Evolutionary conservation across 164 flowering plant genomes (phyloP).

Genomic region (Liquidambar formosana): DNA sequence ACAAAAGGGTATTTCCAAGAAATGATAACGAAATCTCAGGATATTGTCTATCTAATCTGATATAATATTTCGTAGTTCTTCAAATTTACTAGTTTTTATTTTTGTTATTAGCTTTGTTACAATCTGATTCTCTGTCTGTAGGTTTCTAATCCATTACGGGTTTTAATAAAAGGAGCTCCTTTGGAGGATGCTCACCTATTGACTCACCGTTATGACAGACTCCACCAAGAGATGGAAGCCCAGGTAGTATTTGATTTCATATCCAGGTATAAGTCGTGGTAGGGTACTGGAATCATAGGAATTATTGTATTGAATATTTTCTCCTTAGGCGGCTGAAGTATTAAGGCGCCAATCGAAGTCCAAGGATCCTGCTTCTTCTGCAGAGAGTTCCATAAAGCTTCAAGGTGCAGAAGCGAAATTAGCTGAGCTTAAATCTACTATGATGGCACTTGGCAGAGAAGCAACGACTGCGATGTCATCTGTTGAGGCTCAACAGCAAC

Average conservation of each 20-base stretch:
- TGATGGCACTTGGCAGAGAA: slow-evolving; percentile 63
- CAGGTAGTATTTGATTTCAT: slow-evolving; percentile 48
- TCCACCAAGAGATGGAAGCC: slow-evolving; percentile 66
- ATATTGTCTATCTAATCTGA: neutral
- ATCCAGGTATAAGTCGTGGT: slow-evolving; percentile 1
- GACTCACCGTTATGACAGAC: slow-evolving; percentile 57
- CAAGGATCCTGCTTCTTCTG: slow-evolving; percentile 44
- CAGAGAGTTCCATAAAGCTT: slow-evolving; percentile 51
- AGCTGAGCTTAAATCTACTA: slow-evolving; percentile 51
- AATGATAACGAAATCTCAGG: neutral
- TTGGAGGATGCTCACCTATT: slow-evolving; percentile 78
- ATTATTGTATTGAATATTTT: slow-evolving; percentile 15
- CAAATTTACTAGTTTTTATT: neutral
- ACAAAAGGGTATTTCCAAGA: neutral
- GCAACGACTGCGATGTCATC: slow-evolving; percentile 70
- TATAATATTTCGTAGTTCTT: neutral
- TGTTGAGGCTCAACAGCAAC: slow-evolving; percentile 75
- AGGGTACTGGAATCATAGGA: slow-evolving; percentile 6
- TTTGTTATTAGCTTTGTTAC: slow-evolving; percentile 15
- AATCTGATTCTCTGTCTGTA: slow-evolving; percentile 25
- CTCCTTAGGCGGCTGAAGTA: slow-evolving; percentile 62
- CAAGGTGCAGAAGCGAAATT: slow-evolving; percentile 63
- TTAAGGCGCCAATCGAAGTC: slow-evolving; percentile 50
- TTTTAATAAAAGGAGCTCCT: slow-evolving; percentile 62
- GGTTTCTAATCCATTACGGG: slow-evolving; percentile 67